Evolutionary conservation across 257 asterid species (phyloP).

Genomic region (Gentiana straminea): DNA sequence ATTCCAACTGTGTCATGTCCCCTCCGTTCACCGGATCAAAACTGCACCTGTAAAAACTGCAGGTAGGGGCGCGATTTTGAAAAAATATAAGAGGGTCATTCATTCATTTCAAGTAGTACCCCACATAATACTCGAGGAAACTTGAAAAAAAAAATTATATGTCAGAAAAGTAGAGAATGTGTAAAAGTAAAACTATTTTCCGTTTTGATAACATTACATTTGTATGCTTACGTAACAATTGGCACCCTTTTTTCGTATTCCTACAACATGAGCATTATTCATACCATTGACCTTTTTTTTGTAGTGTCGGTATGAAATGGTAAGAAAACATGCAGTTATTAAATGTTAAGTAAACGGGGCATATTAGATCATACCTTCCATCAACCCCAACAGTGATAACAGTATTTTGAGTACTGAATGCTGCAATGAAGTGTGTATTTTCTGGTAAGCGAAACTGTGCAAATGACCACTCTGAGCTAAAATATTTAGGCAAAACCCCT

Average conservation of each 20-base stretch:
- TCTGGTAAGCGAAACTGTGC: constrained; percentile 86
- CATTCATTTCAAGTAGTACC: too few species aligned
- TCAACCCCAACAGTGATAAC: constrained; percentile 57
- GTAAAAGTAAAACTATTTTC: neutral
- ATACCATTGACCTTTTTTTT: too few species aligned
- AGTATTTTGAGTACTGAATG: constrained; percentile 71
- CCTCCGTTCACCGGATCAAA: constrained; percentile 84
- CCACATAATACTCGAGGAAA: neutral
- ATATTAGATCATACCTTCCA: constrained; percentile 55
- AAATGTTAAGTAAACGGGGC: too few species aligned
- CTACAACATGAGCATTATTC: too few species aligned
- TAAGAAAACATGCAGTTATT: too few species aligned
- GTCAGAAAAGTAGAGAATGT: constrained; percentile 1
- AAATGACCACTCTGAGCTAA: constrained; percentile 98
- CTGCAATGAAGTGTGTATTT: constrained; percentile 51
- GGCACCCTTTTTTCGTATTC: too few species aligned
- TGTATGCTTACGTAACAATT: too few species aligned
- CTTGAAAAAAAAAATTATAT: neutral
- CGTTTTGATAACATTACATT: too few species aligned
- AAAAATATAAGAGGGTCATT: too few species aligned
- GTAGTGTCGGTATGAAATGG: too few species aligned
- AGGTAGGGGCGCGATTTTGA: neutral
- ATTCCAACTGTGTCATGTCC: constrained; percentile 72
- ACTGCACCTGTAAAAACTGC: constrained; percentile 83
- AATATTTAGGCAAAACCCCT: constrained; percentile 88